Evolutionary conservation across 805 yeast species (phyloP), one percentile per base, ranked within the genome.

Genomic region (Ogataea corticis): DNA sequence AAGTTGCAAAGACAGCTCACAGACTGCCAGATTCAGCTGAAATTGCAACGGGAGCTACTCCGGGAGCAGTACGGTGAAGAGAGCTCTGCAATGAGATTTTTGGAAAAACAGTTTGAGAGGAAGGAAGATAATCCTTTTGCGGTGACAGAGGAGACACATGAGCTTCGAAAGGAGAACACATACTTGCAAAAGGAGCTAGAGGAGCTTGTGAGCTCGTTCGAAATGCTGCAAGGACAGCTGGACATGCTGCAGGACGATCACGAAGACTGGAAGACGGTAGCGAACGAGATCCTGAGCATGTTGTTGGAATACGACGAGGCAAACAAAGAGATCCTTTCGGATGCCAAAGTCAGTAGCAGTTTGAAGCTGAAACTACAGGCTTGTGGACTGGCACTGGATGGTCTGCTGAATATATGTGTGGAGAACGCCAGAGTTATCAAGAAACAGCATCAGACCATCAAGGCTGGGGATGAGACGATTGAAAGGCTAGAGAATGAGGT

Each of bases 11-110:
- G 58, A 42, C 63, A 66, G 30, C 50, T 66, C 14, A 65, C 63
- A 1, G 62, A 67, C 45, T 65, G 64, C 44, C 65, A 60, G 47
- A 57, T 68, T 19, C 70, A 68, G 44, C 40, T 68, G 19, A 54
- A 58, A 35, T 42, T 68, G 30, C 64, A 64, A 30, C 55, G 57
- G 27, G 68, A 65, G 36, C 50, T 67, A 21, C 45, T 66, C 31
- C 31, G 59, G 18, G 57, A 60, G 15, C 50, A 55, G 23, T 51
- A 53, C 19, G 53, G 54, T 7, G 46, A 51, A 16, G 53, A 51
- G 25, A 39, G 55, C 18, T 46, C 55, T 28, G 35, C 57, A 14
- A 33, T 46, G 33, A 41, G 54, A 33, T 44, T 40, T 11, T 16
- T 56, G 18, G 51, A 52, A 14, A 34, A 38, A 16, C 44, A 52